These are phyloP conservation scores for Naganishia albida DNA, from an alignment of 1,284 basidiomycete species.

Conservation along the genomic window DNA sequence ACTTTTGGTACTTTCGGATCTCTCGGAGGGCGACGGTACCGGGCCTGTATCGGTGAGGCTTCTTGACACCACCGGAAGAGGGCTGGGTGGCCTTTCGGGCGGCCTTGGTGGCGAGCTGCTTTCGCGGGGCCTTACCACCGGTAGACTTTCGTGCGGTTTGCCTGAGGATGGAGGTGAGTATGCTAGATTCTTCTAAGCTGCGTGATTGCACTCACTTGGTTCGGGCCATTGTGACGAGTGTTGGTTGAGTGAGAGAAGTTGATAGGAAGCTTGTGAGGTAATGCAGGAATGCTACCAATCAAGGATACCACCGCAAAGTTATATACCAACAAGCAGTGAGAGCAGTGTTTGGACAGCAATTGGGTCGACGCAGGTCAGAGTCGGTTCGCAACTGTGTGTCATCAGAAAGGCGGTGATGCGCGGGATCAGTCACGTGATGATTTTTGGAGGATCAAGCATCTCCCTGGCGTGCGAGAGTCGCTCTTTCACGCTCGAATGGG, in stretches of 20 bases:
- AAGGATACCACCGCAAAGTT: not conserved
- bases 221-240: slow-evolving; percentile 32
- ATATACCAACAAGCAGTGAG: slow-evolving; percentile 7
- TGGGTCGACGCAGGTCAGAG: not conserved
- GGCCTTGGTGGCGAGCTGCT: slow-evolving; percentile 59
- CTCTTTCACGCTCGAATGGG: slow-evolving; percentile 1
- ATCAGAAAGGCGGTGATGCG: not conserved
- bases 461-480: not conserved
- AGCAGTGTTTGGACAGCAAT: not conserved
- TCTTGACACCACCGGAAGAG: slow-evolving; percentile 62
- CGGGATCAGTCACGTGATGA: not conserved
- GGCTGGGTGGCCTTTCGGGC: slow-evolving; percentile 57
- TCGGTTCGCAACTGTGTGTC: not conserved
- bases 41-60: slow-evolving; percentile 63
- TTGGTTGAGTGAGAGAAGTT: not conserved
- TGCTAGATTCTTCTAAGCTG: not conserved
- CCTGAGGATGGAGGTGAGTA: slow-evolving; percentile 42
- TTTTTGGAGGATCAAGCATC: not conserved
- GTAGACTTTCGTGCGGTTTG: slow-evolving; percentile 69
- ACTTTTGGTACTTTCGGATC: slow-evolving; percentile 60
- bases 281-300: not conserved
- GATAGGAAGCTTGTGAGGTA: not conserved
- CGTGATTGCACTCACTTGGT: slow-evolving; percentile 21
- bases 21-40: slow-evolving; percentile 62
- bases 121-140: slow-evolving; percentile 61